A percentile compares a stretch with the other conserved stretches of the same genome.
These are phyloP conservation scores for Coemansia sp. DNA, from an alignment of 192 early-diverging fungal genomes.

Conservation along the genomic window DNA sequence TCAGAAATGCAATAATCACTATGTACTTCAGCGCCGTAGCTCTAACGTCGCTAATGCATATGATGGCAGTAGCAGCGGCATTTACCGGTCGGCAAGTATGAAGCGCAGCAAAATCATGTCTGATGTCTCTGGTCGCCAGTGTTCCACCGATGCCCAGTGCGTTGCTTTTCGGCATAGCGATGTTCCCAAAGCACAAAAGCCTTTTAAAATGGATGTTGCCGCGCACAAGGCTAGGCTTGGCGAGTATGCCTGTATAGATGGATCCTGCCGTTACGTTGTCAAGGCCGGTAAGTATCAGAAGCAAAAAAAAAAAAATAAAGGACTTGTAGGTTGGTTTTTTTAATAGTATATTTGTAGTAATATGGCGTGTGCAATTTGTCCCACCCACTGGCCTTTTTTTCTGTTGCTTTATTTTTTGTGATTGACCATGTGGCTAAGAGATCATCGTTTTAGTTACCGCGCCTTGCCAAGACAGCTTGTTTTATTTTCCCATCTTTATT, in stretches of 20 bases:
- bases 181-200: not conserved
- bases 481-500: not conserved
- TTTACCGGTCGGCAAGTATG: not conserved
- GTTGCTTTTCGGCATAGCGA: constrained; percentile 31
- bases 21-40: not conserved
- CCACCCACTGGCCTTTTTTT: no score
- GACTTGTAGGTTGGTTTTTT: no score
- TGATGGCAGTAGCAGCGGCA: not conserved
- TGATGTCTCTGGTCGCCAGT: constrained; percentile 14
- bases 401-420: not conserved
- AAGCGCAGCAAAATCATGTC: constrained; percentile 3
- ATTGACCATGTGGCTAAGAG: not conserved
- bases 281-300: constrained; percentile 44
- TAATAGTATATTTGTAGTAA: no score
- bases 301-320: not conserved
- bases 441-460: constrained; percentile 16
- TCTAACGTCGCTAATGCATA: not conserved
- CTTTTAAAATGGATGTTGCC: constrained; percentile 6
- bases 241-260: constrained; percentile 59
- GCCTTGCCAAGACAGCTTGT: constrained; percentile 4
- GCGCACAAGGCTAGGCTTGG: constrained; percentile 31
- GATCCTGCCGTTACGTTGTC: constrained; percentile 59
- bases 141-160: constrained; percentile 41
- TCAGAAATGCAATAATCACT: not conserved
- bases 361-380: no score